Evolutionary conservation across 768 basidiomycete genomes (phyloP), one percentile per base, ranked within the genome.

Genomic region (Omphalotus guepiniiformis): DNA sequence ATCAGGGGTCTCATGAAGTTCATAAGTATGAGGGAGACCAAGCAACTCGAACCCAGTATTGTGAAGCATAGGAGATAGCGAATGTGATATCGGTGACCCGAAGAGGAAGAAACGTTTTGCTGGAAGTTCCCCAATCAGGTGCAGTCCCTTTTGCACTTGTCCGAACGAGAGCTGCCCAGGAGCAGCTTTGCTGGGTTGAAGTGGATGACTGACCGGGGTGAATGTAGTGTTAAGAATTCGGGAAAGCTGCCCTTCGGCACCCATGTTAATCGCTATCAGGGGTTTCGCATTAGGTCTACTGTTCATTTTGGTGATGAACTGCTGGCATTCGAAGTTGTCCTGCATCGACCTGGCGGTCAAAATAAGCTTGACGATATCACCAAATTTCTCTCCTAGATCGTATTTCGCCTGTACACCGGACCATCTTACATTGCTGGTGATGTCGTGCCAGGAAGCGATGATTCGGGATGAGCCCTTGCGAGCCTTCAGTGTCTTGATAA

Each of bases 391-490:
- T 1, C 88, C 89, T 22, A 78, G 55, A 21, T 75, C 73, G 62
- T 88, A 89, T 58, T 86, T 88, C 48, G 82, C 77, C 56, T 79
- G 76, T 37, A 87, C 80, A 21, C 72, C 62, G 4, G 76, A 64
- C 95, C 95, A 99, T 54, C 78, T 77, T 70, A 94, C 74, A 11
- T 73, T 71, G 3, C 95, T 94, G 36, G 80, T 83, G 85, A 88
- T 93, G 58, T 99, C 93, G 60, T 97, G 95, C 83, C 86, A 96
- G 5, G 93, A 96, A 0, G 92, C 88, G 48, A 99, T 84, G 58
- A 97, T 79, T 54, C 84, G 75, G 0, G 93, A 87, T 32, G 66
- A 57, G 0, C 89, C 83, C 62, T 93, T 95, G 44, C 69, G 71
- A 11, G 69, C 57, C 22, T 72, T 64, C 36, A 97, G 67, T 2